phyloP scores from a whole-genome alignment of 2,329 filamentous ascomycete genomes.

The Fusarium keratoplasticum region DNA sequence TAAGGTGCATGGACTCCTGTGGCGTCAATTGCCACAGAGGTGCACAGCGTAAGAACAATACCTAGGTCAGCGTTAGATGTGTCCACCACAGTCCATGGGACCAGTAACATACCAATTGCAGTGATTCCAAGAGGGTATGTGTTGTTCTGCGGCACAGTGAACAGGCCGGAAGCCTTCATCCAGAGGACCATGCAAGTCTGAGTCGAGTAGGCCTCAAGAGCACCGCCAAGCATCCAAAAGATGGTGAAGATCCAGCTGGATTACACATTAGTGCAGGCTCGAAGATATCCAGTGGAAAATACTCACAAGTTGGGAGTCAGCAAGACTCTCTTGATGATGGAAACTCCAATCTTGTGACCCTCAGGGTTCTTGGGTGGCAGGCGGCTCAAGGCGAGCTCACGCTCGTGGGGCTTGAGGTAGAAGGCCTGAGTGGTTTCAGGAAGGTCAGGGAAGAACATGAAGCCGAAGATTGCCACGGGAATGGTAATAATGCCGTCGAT shows the following conservation, averaged over 20 bases:
- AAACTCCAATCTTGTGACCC: constrained; percentile 37
- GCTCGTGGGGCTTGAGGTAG: constrained; percentile 50
- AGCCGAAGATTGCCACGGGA: constrained; percentile 64
- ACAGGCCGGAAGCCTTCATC: constrained; percentile 42
- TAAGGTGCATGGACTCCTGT: constrained; percentile 50
- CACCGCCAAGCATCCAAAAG: constrained; percentile 51
- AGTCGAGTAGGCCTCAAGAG: constrained; percentile 47
- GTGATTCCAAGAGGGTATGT: constrained; percentile 54
- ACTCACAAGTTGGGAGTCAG: constrained; percentile 34
- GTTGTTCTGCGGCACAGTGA: constrained; percentile 49
- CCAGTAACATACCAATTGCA: background rate
- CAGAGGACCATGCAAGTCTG: constrained; percentile 46
- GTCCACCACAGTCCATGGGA: fast-evolving
- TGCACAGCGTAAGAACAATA: constrained; percentile 40
- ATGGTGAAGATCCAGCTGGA: constrained; percentile 46
- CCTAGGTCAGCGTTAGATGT: background rate
- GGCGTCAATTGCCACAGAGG: constrained; percentile 52
- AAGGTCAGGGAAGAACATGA: constrained; percentile 61
- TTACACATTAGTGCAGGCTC: background rate
- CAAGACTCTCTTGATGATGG: constrained; percentile 39
- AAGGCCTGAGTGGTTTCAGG: constrained; percentile 53
- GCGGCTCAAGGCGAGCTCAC: constrained; percentile 55
- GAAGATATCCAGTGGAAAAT: background rate
- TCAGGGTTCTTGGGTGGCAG: constrained; percentile 44
- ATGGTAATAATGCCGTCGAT: background rate